phyloP scores from a whole-genome alignment of 768 basidiomycete species.

The Pleurotus sapidus region DNA sequence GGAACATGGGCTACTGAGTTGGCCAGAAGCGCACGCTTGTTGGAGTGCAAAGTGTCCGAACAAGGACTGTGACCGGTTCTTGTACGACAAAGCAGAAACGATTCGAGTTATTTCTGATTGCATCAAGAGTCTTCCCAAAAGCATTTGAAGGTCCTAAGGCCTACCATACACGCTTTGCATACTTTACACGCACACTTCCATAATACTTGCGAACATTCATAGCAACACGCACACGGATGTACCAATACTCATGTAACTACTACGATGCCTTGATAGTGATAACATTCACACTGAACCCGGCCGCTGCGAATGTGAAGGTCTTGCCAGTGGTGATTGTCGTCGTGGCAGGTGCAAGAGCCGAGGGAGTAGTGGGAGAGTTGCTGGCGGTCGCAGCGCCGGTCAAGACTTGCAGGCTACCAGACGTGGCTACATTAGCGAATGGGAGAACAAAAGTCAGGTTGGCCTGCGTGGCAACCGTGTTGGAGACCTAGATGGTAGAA shows the following conservation, averaged over 20 bases:
- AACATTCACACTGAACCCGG: constrained; percentile 40
- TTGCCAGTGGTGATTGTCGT: constrained; percentile 43
- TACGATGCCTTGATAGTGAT: constrained; percentile 30
- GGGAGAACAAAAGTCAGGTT: constrained; percentile 52
- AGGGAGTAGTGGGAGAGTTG: constrained; percentile 53
- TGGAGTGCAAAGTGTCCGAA: constrained; percentile 57
- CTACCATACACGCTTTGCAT: too few species aligned
- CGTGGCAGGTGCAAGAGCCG: constrained; percentile 43
- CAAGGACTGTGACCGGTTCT: constrained; percentile 38
- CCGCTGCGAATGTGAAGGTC: constrained; percentile 53
- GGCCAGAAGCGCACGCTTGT: constrained; percentile 58
- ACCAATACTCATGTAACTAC: too few species aligned
- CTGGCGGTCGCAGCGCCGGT: constrained; percentile 46
- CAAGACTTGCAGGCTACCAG: constrained; percentile 47
- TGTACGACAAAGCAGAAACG: constrained; percentile 57
- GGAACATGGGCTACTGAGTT: constrained; percentile 44
- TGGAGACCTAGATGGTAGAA: constrained; percentile 42
- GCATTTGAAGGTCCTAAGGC: constrained; percentile 14
- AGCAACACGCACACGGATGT: too few species aligned
- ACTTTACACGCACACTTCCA: too few species aligned
- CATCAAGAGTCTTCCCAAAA: constrained; percentile 44
- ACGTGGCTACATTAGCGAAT: constrained; percentile 41
- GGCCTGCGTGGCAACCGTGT: constrained; percentile 38
- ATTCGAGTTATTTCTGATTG: constrained; percentile 52
- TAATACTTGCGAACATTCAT: too few species aligned